These are phyloP conservation scores for Penicillium decumbens DNA, from an alignment of 2,329 filamentous ascomycete species.

Conservation along the genomic window DNA sequence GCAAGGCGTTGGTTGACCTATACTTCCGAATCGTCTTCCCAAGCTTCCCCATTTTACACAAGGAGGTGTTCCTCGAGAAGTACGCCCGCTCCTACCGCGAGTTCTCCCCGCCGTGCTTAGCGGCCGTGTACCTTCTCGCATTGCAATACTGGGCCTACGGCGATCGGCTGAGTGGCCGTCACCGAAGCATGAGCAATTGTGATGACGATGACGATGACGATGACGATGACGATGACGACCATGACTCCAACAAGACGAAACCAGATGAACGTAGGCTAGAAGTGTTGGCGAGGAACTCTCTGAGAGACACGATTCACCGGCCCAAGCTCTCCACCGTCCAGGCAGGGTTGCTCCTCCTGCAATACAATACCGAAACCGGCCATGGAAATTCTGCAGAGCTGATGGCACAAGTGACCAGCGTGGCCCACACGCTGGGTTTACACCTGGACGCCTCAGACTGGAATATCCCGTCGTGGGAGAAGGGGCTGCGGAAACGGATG, in stretches of 20 bases:
- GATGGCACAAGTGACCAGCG: neutral
- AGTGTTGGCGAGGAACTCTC: neutral
- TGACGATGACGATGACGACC: too few species aligned
- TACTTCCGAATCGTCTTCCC: slow-evolving; percentile 80
- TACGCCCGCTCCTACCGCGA: slow-evolving; percentile 68
- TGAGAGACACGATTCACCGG: neutral
- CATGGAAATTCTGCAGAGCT: neutral
- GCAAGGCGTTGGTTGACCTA: slow-evolving; percentile 69
- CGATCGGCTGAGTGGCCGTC: neutral
- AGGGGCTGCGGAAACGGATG: slow-evolving; percentile 56
- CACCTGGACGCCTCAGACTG: slow-evolving; percentile 60
- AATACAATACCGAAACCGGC: neutral
- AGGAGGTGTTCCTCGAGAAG: slow-evolving; percentile 72
- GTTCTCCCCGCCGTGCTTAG: slow-evolving; percentile 71
- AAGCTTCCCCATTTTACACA: slow-evolving; percentile 76
- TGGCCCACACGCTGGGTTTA: slow-evolving; percentile 32
- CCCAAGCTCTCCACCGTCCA: neutral
- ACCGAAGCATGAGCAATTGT: too few species aligned
- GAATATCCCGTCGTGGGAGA: slow-evolving; percentile 61
- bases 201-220: too few species aligned
- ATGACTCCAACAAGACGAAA: neutral
- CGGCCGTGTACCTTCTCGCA: slow-evolving; percentile 70
- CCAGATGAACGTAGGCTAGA: too few species aligned
- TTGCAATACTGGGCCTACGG: slow-evolving; percentile 76
- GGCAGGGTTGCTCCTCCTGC: neutral